A percentile compares a stretch with the other conserved stretches of the same genome.
phyloP scores from a whole-genome alignment of 768 basidiomycete genomes.

The Fomitopsis pulvina region DNA sequence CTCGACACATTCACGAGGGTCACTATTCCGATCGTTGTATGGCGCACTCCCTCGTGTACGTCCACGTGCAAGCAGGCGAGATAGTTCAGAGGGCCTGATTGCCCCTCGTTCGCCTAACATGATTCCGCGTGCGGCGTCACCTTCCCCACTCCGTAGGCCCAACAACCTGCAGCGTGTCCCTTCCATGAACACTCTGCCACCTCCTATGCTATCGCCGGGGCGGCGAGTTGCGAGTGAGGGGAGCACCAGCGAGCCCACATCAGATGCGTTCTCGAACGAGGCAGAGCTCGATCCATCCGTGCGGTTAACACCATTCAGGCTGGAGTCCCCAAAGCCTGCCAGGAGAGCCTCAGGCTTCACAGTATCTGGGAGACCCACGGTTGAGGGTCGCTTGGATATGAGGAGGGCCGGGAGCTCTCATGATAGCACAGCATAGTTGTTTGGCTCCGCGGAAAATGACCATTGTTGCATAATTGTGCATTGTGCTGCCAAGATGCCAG shows the following conservation, averaged over 20 bases:
- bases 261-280: background rate
- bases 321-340: slow-evolving; percentile 41
- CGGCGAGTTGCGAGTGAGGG: slow-evolving; percentile 17
- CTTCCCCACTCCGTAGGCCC: slow-evolving; percentile 12
- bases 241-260: background rate
- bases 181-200: slow-evolving; percentile 11
- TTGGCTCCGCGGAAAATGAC: background rate
- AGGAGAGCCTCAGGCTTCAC: slow-evolving; percentile 22
- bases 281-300: background rate
- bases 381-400: slow-evolving; percentile 11
- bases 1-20: slow-evolving; percentile 38
- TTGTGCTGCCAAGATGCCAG: no score
- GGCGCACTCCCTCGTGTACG: slow-evolving; percentile 39
- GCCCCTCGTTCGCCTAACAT: slow-evolving; percentile 44
- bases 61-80: slow-evolving; percentile 36
- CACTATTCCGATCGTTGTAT: slow-evolving; percentile 64
- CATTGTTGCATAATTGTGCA: no score
- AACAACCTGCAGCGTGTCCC: slow-evolving; percentile 13
- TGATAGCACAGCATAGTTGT: background rate
- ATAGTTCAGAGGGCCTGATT: slow-evolving; percentile 62
- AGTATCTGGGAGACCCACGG: background rate
- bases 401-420: slow-evolving; percentile 15
- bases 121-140: slow-evolving; percentile 5
- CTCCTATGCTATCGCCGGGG: slow-evolving; percentile 16
- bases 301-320: slow-evolving; percentile 24